These are phyloP conservation scores for Lodderomyces oxycetoniae DNA, from an alignment of 1,139 yeast genomes.

Conservation along the genomic window DNA sequence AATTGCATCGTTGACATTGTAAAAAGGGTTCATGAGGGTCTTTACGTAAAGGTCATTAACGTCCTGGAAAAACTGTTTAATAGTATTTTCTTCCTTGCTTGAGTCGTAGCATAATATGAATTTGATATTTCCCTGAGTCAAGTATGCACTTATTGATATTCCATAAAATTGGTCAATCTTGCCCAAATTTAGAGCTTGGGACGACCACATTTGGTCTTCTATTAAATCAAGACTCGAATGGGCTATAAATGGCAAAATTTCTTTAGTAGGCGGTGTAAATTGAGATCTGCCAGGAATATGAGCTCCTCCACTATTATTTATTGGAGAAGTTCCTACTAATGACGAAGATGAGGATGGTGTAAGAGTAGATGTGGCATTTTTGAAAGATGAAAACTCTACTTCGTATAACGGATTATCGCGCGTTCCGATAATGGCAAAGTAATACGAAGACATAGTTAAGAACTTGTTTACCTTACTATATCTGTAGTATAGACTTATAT, in stretches of 20 bases:
- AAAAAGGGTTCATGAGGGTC: constrained; percentile 82
- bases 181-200: constrained; percentile 62
- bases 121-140: constrained; percentile 85
- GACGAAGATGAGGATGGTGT: constrained; percentile 10
- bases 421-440: constrained; percentile 84
- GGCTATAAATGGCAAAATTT: constrained; percentile 79
- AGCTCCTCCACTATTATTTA: constrained; percentile 13
- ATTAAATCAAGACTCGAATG: constrained; percentile 86
- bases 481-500: no score
- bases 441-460: no score
- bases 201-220: constrained; percentile 83
- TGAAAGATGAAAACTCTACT: constrained; percentile 76
- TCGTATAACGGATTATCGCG: constrained; percentile 84
- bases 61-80: constrained; percentile 79
- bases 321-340: constrained; percentile 11
- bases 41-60: constrained; percentile 85
- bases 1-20: constrained; percentile 70
- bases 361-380: constrained; percentile 20
- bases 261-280: constrained; percentile 69
- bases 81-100: constrained; percentile 60
- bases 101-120: constrained; percentile 72
- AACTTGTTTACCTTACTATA: no score
- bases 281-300: constrained; percentile 54
- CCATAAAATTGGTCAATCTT: constrained; percentile 85
- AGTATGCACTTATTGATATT: constrained; percentile 69